These are phyloP conservation scores for Camellia sinensis DNA, from an alignment of 148 eudicot species.

Conservation along the genomic window DNA sequence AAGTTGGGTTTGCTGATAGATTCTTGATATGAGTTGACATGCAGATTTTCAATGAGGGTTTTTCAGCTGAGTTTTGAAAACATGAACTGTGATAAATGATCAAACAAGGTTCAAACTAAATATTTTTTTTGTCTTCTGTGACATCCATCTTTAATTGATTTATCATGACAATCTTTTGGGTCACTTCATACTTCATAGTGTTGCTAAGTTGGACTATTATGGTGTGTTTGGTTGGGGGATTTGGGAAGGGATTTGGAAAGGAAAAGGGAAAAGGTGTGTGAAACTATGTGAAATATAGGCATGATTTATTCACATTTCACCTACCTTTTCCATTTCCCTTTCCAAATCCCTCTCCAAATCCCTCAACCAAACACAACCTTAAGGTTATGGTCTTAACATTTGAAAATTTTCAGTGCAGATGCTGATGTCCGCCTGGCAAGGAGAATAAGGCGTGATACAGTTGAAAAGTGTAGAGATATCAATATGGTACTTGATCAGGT, in stretches of 20 bases:
- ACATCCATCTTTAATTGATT: not conserved
- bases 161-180: not conserved
- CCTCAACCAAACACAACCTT: too few species aligned
- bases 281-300: too few species aligned
- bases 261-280: too few species aligned
- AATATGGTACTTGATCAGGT: conserved; percentile 84
- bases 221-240: too few species aligned
- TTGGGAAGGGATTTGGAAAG: too few species aligned
- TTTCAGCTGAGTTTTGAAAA: conserved; percentile 8
- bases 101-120: conserved; percentile 1
- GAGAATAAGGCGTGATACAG: conserved; percentile 90
- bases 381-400: conserved; percentile 35
- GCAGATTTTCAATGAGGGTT: not conserved
- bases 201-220: conserved; percentile 6
- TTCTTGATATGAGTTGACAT: not conserved
- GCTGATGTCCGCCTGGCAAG: conserved; percentile 95
- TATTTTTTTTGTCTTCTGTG: not conserved
- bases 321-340: too few species aligned
- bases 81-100: not conserved
- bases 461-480: conserved; percentile 77
- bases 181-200: not conserved
- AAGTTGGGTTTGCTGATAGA: not conserved
- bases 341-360: too few species aligned
- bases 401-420: conserved; percentile 63
- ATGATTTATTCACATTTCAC: too few species aligned